Evolutionary conservation across 805 yeast genomes (phyloP).

Genomic region (Saccharomycodes ludwigii): DNA sequence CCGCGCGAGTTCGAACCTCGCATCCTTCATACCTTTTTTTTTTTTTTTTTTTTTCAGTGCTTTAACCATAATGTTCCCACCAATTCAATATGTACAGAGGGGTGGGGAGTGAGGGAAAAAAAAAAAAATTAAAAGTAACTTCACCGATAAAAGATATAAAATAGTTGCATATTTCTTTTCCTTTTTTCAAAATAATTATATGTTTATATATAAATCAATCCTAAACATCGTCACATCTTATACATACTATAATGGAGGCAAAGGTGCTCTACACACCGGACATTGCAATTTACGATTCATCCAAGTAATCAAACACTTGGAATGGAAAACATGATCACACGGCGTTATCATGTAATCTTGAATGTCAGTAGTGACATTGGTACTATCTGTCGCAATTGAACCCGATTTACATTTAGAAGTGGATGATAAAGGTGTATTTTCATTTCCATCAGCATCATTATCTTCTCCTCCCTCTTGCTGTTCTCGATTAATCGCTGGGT

Average conservation of each 20-base stretch:
- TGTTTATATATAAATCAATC: too few species aligned
- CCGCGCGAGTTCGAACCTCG: slow-evolving; percentile 27
- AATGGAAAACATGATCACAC: slow-evolving; percentile 81
- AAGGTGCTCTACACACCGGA: slow-evolving; percentile 77
- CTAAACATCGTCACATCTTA: too few species aligned
- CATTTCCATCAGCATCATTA: slow-evolving; percentile 10
- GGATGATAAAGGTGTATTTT: slow-evolving; percentile 4
- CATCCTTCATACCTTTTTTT: slow-evolving; percentile 19
- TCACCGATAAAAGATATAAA: too few species aligned
- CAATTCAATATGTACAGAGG: too few species aligned
- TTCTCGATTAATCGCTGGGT: too few species aligned
- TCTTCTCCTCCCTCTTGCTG: slow-evolving; percentile 2
- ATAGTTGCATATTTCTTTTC: too few species aligned
- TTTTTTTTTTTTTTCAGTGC: slow-evolving; percentile 2
- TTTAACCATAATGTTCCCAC: too few species aligned
- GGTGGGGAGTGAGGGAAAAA: too few species aligned
- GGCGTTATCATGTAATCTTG: slow-evolving; percentile 75
- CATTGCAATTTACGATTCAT: slow-evolving; percentile 88
- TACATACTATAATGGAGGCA: slow-evolving; percentile 69
- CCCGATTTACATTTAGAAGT: too few species aligned
- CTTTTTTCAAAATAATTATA: too few species aligned
- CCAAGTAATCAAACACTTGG: slow-evolving; percentile 84
- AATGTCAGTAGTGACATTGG: slow-evolving; percentile 7
- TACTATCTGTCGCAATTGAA: slow-evolving; percentile 5
- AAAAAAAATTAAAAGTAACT: too few species aligned